These are phyloP conservation scores for Rhizopogon roseolus DNA, from an alignment of 768 basidiomycete genomes.

Conservation along the genomic window DNA sequence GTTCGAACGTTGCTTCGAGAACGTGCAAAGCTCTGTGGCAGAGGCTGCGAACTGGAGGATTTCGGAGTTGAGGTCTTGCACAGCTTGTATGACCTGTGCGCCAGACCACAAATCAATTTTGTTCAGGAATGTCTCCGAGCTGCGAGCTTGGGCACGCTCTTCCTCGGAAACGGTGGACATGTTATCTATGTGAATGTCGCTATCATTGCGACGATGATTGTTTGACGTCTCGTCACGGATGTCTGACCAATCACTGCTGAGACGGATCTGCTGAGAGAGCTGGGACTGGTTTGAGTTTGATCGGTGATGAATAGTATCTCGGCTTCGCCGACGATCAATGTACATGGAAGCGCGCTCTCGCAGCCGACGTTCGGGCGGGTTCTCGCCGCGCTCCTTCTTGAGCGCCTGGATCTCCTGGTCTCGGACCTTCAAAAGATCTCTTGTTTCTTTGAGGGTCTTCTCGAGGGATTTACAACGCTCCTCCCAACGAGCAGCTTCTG, in stretches of 20 bases:
- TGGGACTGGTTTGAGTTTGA: conserved; percentile 26
- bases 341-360: conserved; percentile 16
- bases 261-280: conserved; percentile 25
- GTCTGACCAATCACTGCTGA: conserved; percentile 29
- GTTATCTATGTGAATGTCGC: conserved; percentile 14
- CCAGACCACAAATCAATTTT: conserved; percentile 74
- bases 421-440: conserved; percentile 50
- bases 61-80: conserved; percentile 77
- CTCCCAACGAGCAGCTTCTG: conserved; percentile 50
- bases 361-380: conserved; percentile 18
- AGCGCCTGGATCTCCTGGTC: conserved; percentile 59
- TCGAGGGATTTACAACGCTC: conserved; percentile 64
- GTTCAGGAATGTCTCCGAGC: conserved; percentile 65
- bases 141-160: conserved; percentile 51
- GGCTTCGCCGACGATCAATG: conserved; percentile 25
- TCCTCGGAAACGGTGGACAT: conserved; percentile 39
- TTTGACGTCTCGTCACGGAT: conserved; percentile 12
- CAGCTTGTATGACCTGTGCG: conserved; percentile 71
- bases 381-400: conserved; percentile 33
- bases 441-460: conserved; percentile 57
- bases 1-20: conserved; percentile 37
- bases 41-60: conserved; percentile 77
- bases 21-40: conserved; percentile 63
- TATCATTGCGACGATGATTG: conserved; percentile 9
- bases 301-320: conserved; percentile 19